Evolutionary conservation across 805 yeast genomes (phyloP), one percentile per base, ranked within the genome.

Genomic region (Saccharomycopsis fermentans): DNA sequence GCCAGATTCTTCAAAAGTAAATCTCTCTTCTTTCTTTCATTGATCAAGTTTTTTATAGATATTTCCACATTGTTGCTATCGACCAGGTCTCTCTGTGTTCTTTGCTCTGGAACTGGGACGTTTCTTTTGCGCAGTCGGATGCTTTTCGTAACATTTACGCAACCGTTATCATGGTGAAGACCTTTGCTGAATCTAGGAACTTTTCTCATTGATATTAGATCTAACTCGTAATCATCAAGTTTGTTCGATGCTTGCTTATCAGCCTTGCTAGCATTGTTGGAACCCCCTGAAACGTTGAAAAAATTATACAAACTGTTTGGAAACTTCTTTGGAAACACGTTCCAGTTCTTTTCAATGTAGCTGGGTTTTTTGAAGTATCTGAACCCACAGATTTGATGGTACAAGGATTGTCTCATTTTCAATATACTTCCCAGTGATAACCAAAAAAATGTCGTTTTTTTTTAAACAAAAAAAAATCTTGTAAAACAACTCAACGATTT

Each of bases 141-240:
- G 26, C 24, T 21, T 9, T 16, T 24, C 24, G 50, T n/a, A 19
- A 43, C 24, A 43, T 43, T 24, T 11, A 29, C 26, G 12, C 3
- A 9, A 8, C 26, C 50, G 12, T 14, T 21, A 12, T 43, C 26
- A 43, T 43, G 21, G 1, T 4, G 9, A 5, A 12, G 5, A 8
- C 16, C 16, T 21, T 26, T 43, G 34, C 6, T 39, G 14, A 36
- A 36, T 43, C 39, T 54, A 19, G 56, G 29, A 14, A 26, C 19
- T 9, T 43, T 39, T 17, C 35, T 54, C 50, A 54, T 37, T 11
- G 56, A 36, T 39, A 54, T 54, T 43, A 54, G 21, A n/a, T 54
- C 56, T 17, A 54, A 12, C 34, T 54, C 56, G 26, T 54, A 54
- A 17, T 54, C 56, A 29, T 54, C 56, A 29, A 37, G 29, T 39